Evolutionary conservation across 2,329 filamentous ascomycete genomes (phyloP).

Genomic region (Claviceps pazoutovae): DNA sequence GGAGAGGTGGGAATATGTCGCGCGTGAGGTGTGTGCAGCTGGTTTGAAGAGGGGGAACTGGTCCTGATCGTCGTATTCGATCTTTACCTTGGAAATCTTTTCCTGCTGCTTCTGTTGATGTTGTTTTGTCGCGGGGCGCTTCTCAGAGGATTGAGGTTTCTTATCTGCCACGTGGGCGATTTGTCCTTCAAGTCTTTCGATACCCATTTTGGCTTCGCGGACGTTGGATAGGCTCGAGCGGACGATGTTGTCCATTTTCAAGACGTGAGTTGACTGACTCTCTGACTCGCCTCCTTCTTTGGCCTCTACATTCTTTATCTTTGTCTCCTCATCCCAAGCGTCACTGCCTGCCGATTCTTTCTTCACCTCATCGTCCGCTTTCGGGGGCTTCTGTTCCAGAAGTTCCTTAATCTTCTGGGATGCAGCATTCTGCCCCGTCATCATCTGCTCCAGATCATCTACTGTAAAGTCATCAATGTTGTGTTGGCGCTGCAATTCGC

Average conservation of each 20-base stretch:
- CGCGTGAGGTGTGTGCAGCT: slow-evolving; percentile 5
- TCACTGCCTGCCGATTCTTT: neutral
- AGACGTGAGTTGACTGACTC: slow-evolving; percentile 29
- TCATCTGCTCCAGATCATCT: slow-evolving; percentile 41
- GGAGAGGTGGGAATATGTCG: slow-evolving; percentile 27
- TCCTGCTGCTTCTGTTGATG: neutral
- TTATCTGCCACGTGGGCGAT: slow-evolving; percentile 27
- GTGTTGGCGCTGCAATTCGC: slow-evolving; percentile 36
- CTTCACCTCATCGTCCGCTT: slow-evolving; percentile 7
- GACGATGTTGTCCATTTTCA: slow-evolving; percentile 39
- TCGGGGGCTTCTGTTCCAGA: slow-evolving; percentile 13
- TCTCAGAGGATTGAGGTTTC: slow-evolving; percentile 1
- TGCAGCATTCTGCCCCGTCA: slow-evolving; percentile 23
- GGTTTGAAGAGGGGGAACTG: slow-evolving; percentile 6
- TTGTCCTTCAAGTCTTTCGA: slow-evolving; percentile 41
- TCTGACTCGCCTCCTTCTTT: slow-evolving; percentile 14
- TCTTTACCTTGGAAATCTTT: neutral
- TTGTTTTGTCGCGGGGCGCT: neutral
- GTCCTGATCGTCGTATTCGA: slow-evolving; percentile 1
- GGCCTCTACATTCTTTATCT: slow-evolving; percentile 1
- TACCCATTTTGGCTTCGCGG: slow-evolving; percentile 40
- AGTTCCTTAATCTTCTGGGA: slow-evolving; percentile 13
- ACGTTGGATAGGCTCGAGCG: slow-evolving; percentile 37
- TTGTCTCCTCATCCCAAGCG: slow-evolving; percentile 6
- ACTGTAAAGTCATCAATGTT: slow-evolving; percentile 45